Evolutionary conservation across 108 stramenopile species (phyloP), one percentile per base, ranked within the genome.

Genomic region (Cyclotella baltica): DNA sequence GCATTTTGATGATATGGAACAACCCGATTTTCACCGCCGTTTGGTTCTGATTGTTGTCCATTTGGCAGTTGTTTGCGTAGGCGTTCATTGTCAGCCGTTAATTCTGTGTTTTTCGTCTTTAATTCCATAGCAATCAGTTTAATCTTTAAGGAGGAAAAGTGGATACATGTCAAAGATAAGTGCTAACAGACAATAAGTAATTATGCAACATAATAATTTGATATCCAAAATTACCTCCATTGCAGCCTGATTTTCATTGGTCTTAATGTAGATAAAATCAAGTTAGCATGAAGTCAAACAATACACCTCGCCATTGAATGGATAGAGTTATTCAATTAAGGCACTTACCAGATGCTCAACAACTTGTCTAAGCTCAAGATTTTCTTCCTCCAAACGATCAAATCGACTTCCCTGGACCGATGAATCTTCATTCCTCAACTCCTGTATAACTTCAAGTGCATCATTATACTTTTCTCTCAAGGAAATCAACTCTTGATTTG

Each of bases 71-170:
- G 27, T n/a, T 61, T 47, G 13, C 58, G 55, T 18, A 76, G 56
- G 35, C 61, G 55, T 11, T 59, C 75, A 67, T 78, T 73, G 22
- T 78, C 62, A 16, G 48, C 43, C 64, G 73, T 78, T 47, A n/a
- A n/a, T n/a, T n/a, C n/a, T n/a, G n/a, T n/a, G n/a, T n/a, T n/a
- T n/a, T n/a, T n/a, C n/a, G n/a, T n/a, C n/a, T n/a, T n/a, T n/a
- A n/a, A n/a, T n/a, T n/a, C n/a, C n/a, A n/a, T n/a, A n/a, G n/a
- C n/a, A n/a, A n/a, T n/a, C n/a, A n/a, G n/a, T n/a, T n/a, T n/a
- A n/a, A n/a, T n/a, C n/a, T n/a, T n/a, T n/a, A n/a, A n/a, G n/a
- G n/a, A n/a, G n/a, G n/a, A n/a, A n/a, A n/a, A n/a, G n/a, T 48
- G 6, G 47, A 2, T 4, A n/a, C 47, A 16, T 16, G 2, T 48